A percentile compares a stretch with the other conserved stretches of the same genome.
Evolutionary conservation across 371 early-diverging fungal genomes (phyloP).

Genomic region (Sporodiniella umbellata): DNA sequence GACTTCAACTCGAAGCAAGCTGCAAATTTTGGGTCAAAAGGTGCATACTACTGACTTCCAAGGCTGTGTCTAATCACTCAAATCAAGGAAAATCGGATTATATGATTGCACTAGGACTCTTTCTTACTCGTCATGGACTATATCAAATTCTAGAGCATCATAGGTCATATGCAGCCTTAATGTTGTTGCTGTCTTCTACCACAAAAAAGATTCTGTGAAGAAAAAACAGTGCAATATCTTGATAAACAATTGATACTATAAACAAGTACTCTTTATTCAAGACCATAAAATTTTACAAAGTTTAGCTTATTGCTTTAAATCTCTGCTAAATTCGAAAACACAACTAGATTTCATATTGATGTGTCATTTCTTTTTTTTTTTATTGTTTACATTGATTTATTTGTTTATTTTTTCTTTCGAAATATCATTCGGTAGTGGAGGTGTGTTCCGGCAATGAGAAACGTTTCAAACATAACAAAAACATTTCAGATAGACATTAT

Average conservation of each 20-base stretch:
- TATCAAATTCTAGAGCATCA: slow-evolving; percentile 4
- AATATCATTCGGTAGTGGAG: too few relatives aligned
- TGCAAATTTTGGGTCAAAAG: slow-evolving; percentile 10
- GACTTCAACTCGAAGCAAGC: slow-evolving; percentile 4
- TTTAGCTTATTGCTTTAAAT: too few relatives aligned
- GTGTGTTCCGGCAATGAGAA: too few relatives aligned
- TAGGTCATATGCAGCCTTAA: background rate
- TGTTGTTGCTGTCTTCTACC: background rate
- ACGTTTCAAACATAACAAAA: too few relatives aligned
- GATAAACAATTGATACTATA: background rate
- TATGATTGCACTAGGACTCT: slow-evolving; percentile 5
- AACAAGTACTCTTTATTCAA: background rate
- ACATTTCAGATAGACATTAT: background rate
- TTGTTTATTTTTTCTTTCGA: too few relatives aligned
- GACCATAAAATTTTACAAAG: background rate
- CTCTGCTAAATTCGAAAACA: too few relatives aligned
- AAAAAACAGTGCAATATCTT: background rate
- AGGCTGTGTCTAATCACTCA: background rate
- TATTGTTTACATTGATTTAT: too few relatives aligned
- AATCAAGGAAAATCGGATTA: background rate
- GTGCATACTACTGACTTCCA: slow-evolving; percentile 4
- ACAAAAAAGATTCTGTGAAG: slow-evolving; percentile 2
- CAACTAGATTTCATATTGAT: too few relatives aligned
- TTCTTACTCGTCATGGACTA: slow-evolving; percentile 3
- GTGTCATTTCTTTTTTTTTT: too few relatives aligned